Evolutionary conservation across 164 flowering plant species (phyloP), one percentile per base, ranked within the genome.

Genomic region (Magnolia officinalis): DNA sequence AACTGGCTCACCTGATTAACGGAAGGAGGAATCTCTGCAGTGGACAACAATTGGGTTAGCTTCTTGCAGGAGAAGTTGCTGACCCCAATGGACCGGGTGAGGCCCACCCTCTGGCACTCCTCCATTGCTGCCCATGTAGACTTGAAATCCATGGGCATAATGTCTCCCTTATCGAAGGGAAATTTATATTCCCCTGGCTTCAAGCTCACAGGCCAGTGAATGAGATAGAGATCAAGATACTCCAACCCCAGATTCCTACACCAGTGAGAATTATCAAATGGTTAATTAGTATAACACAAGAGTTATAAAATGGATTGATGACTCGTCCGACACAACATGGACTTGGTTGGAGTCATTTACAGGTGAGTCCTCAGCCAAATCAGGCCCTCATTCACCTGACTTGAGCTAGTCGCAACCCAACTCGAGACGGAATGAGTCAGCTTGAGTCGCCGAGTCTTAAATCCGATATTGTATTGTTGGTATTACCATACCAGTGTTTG

Each of bases 141-240:
- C 18, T 37, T 71, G 51, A 78, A 23, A 45, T 78, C 81, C 21
- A 78, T 58, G 8, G 74, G 74, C 7, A 78, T 31, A 21, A 74
- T 19, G 1, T 74, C 70, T 16, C 74, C 81, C 59, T 49, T 49
- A 14, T 24, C 26, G 26, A 24, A 24, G 6, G 23, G 24, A 16
- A 49, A 16, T 19, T 50, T 26, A 2, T 29, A 19, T 16, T 51
- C 45, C 31, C 72, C 76, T 20, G 70, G 75, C 51, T 73, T 80
- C 70, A 75, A 8, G 19, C 81, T 79, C 52, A 82, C 29, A 1
- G 86, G 89, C 80, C 80, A 83, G 23, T 85, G 85, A n/a, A 87
- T 75, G 19, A 87, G 75, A 59, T 83, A 87, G 50, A 84, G 79
- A 77, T 86, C 89, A 6, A 86, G 37, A 51, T 80, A 86, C 24